phyloP scores from a whole-genome alignment of 257 asterid species.

The Scutellaria galericulata region DNA sequence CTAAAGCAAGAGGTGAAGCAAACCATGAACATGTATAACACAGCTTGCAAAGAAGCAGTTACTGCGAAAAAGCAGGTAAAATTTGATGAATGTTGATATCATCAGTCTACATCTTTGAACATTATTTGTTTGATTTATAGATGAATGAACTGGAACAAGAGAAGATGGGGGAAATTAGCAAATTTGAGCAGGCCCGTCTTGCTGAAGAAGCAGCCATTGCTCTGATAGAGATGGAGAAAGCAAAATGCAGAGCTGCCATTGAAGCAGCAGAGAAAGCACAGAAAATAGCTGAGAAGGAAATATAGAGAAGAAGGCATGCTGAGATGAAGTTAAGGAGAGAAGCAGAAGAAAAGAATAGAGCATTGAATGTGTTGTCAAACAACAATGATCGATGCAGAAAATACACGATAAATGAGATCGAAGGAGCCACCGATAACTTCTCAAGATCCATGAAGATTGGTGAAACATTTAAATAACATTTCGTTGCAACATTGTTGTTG shows the following conservation, averaged over 20 bases:
- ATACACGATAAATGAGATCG: conserved; percentile 70
- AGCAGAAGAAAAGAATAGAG: no score
- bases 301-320: conserved; percentile 47
- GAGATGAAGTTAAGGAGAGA: no score
- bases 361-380: background rate
- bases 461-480: conserved; percentile 34
- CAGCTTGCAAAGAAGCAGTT: no score
- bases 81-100: no score
- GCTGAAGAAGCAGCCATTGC: conserved; percentile 62
- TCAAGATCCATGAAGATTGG: conserved; percentile 60
- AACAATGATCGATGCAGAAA: conserved; percentile 63
- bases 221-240: conserved; percentile 67
- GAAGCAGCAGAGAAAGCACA: conserved; percentile 83
- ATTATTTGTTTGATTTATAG: no score
- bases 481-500: no score
- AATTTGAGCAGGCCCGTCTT: conserved; percentile 56
- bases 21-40: conserved; percentile 31
- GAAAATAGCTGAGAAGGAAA: conserved; percentile 66
- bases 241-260: conserved; percentile 71
- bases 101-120: no score
- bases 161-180: conserved; percentile 52
- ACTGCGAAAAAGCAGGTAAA: no score
- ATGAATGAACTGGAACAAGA: conserved; percentile 14
- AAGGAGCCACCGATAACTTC: conserved; percentile 60
- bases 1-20: conserved; percentile 68